Percentiles rank a stretch among this genome's conserved stretches.
phyloP scores from a whole-genome alignment of 257 asterid genomes.

The Scutellaria baicalensis region DNA sequence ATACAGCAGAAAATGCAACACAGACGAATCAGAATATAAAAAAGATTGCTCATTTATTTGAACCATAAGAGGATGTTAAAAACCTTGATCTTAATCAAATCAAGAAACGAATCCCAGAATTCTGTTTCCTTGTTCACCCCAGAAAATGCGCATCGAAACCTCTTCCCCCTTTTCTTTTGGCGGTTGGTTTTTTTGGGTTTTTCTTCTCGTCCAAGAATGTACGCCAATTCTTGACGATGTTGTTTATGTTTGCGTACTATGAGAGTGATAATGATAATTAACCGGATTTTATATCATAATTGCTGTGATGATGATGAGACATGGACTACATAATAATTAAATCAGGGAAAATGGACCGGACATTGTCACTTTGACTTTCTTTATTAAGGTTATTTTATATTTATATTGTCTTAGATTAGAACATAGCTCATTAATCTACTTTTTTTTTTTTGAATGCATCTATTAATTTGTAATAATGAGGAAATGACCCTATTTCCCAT shows the following conservation, averaged over 20 bases:
- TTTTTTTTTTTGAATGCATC: background rate
- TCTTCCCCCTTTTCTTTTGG: background rate
- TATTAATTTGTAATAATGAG: background rate
- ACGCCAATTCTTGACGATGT: slow-evolving; percentile 24
- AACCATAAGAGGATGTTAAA: background rate
- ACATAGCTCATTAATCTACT: too few species aligned
- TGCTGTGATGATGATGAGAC: slow-evolving; percentile 12
- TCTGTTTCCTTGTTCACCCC: background rate
- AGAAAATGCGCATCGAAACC: slow-evolving; percentile 1
- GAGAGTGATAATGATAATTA: slow-evolving; percentile 1
- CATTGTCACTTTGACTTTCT: slow-evolving; percentile 23
- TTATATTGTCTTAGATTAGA: background rate
- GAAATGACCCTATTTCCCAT: too few species aligned
- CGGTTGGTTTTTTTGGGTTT: slow-evolving; percentile 5
- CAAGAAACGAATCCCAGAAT: slow-evolving; percentile 23
- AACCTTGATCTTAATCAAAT: slow-evolving; percentile 15
- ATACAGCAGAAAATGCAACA: background rate
- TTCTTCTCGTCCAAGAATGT: slow-evolving; percentile 4
- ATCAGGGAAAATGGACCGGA: slow-evolving; percentile 19
- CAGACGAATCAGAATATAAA: background rate
- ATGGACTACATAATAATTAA: slow-evolving; percentile 6
- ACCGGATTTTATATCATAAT: slow-evolving; percentile 8
- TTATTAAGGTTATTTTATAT: background rate
- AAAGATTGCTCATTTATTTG: slow-evolving; percentile 21
- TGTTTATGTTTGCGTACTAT: slow-evolving; percentile 3